A percentile compares a stretch with the other conserved stretches of the same genome.
Conservation (phyloP, 75 land plant species). For the Cunninghamia lanceolata region DNA sequence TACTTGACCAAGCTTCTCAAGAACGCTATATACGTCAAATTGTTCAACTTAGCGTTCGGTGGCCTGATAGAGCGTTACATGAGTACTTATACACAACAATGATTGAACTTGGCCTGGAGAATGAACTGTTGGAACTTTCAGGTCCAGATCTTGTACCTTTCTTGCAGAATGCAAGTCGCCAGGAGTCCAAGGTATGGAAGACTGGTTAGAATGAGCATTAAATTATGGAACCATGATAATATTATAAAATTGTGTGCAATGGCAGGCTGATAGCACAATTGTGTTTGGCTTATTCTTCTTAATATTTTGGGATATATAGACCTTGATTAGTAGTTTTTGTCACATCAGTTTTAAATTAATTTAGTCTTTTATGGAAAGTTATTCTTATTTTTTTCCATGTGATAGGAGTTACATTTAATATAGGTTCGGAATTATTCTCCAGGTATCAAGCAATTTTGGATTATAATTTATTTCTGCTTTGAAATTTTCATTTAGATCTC, state of each 20-base stretch:
- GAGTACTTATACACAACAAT: slow-evolving; percentile 74
- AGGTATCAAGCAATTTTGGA: background rate
- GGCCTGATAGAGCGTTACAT: slow-evolving; percentile 88
- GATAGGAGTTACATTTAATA: no score
- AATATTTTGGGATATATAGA: background rate
- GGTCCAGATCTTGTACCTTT: slow-evolving; percentile 97
- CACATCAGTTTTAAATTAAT: background rate
- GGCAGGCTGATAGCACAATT: background rate
- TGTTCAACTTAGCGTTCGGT: slow-evolving; percentile 88
- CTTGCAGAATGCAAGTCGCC: slow-evolving; percentile 76
- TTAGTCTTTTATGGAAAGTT: background rate
- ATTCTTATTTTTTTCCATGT: background rate
- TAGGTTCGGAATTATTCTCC: background rate
- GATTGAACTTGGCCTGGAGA: slow-evolving; percentile 92
- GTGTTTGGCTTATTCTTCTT: background rate
- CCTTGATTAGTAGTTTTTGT: background rate
- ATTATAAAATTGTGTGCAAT: background rate
- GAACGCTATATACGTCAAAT: slow-evolving; percentile 84
- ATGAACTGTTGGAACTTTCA: slow-evolving; percentile 91
- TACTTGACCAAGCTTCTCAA: slow-evolving; percentile 66
- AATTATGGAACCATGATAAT: background rate
- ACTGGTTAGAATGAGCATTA: background rate
- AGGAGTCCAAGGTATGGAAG: slow-evolving; percentile 11
- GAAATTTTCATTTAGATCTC: background rate
- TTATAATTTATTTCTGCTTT: background rate